These are phyloP conservation scores for Paracoccidioides lutzii DNA, from an alignment of 2,329 filamentous ascomycete genomes.

Conservation along the genomic window DNA sequence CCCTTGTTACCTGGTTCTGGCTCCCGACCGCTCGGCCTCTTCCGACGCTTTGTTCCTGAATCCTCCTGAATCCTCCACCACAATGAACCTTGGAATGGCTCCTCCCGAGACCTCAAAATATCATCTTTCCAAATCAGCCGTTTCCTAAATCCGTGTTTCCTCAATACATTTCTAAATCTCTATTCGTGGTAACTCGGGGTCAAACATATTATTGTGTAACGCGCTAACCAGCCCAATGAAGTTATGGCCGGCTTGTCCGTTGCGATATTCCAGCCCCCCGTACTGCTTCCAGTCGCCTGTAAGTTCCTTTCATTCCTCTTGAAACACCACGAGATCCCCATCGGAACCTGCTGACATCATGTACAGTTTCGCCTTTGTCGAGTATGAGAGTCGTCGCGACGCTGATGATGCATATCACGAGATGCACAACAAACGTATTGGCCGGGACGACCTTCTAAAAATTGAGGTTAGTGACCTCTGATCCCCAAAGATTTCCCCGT, in stretches of 20 bases:
- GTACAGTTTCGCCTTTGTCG: constrained; percentile 83
- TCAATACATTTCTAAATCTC: neutral
- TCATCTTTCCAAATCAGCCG: neutral
- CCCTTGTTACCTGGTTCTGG: constrained; percentile 2
- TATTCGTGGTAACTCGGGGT: neutral
- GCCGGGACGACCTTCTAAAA: constrained; percentile 88
- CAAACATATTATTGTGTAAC: neutral
- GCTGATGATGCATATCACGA: constrained; percentile 98
- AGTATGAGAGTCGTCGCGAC: constrained; percentile 97
- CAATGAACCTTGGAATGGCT: constrained; percentile 2
- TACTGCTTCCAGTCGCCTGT: constrained; percentile 90
- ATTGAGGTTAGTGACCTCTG: constrained; percentile 60
- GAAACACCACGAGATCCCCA: neutral
- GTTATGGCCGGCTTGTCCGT: constrained; percentile 93
- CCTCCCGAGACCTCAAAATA: constrained; percentile 2
- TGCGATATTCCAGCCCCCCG: constrained; percentile 96
- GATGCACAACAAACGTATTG: constrained; percentile 99
- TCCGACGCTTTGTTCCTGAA: constrained; percentile 8
- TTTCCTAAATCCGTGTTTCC: neutral
- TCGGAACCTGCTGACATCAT: constrained; percentile 14
- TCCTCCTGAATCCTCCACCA: constrained; percentile 3
- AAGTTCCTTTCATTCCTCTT: constrained; percentile 36
- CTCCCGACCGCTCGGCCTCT: constrained; percentile 6
- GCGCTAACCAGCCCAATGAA: constrained; percentile 36
- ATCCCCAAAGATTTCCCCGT: neutral